Base-by-base conservation (phyloP, 164 flowering plant genomes). In the Houttuynia cordata region DNA sequence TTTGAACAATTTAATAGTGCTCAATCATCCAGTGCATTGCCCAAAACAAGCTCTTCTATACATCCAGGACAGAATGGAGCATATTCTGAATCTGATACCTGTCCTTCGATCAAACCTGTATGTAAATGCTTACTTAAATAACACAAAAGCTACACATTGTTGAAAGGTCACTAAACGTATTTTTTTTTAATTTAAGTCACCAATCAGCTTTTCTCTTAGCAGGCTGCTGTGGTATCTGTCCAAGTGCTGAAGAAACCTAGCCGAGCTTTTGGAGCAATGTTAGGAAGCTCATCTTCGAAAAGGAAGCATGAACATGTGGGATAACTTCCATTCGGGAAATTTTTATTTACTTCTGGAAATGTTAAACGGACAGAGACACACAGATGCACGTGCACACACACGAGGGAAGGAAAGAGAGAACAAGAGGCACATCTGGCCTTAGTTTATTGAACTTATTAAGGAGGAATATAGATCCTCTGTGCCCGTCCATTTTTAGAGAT, bases 231-330 rank as follows among this genome's bases (percentile, higher is more conserved):
- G 68, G 94, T 79, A 24, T 76, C 83, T 56, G 79, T 93, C 63
- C 82, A 78, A 74, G 74, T 76, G 71, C 71, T 74, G 34, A 93
- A 85, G 81, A 90, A 80, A 74, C 96, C 99, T 30, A 79, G 58
- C 68, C 74, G 94, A 62, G 86, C 79, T 69, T 85, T 93, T 72
- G 95, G 97, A 52, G 83, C 92, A 59, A 61, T 93, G 64, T 71
- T 90, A 19, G 97, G 97, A 17, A 77, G 55, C 57, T 63, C 86
- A 23, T 60, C 73, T 12, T 51, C 77, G 51, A 90, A 88, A 74
- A 83, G 80, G 57, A 86, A 83, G 64, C 64, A 71, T 54, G 72
- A 62, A 64, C 68, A 57, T 75, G 73, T 62, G 87, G 78, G 45
- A 68, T 75, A 67, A 61, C 25, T 23, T 47, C 6, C 37, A 30